Conservation (phyloP, 805 yeast species). For the Candida chauliodis region DNA sequence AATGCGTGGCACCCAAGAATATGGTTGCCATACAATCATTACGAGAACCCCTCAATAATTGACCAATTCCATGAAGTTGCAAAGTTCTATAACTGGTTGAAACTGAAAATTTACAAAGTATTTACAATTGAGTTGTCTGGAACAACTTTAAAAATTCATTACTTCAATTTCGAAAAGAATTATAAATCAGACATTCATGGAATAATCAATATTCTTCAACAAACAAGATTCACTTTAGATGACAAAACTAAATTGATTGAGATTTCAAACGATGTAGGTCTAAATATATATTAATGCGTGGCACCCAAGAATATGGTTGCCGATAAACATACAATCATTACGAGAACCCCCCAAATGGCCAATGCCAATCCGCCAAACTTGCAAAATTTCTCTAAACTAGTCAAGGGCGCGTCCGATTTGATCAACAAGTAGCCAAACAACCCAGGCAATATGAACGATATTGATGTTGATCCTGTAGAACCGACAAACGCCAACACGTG, state of each 20-base stretch:
- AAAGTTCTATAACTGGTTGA: constrained; percentile 17
- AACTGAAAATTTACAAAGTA: constrained; percentile 24
- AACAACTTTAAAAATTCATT: constrained; percentile 11
- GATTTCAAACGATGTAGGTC: constrained; percentile 2
- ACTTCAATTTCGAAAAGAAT: constrained; percentile 14
- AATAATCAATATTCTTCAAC: neutral
- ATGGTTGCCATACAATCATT: constrained; percentile 53
- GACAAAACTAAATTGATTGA: constrained; percentile 5
- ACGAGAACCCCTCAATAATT: constrained; percentile 48
- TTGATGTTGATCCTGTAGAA: constrained; percentile 78
- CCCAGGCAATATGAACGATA: constrained; percentile 76
- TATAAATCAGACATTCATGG: constrained; percentile 13
- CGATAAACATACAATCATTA: constrained; percentile 53
- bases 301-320: constrained; percentile 46
- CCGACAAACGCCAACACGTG: constrained; percentile 72
- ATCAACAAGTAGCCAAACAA: constrained; percentile 64
- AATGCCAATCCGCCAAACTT: constrained; percentile 41
- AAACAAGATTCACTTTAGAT: constrained; percentile 1
- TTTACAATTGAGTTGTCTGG: constrained; percentile 21
- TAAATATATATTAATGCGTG: constrained; percentile 21
- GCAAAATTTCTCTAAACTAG: constrained; percentile 26
- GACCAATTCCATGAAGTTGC: constrained; percentile 11
- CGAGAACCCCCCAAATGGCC: constrained; percentile 50
- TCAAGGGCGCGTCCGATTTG: constrained; percentile 29
- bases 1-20: constrained; percentile 38